phyloP scores from a whole-genome alignment of 768 basidiomycete genomes.

The Leucosporidium scottii region DNA sequence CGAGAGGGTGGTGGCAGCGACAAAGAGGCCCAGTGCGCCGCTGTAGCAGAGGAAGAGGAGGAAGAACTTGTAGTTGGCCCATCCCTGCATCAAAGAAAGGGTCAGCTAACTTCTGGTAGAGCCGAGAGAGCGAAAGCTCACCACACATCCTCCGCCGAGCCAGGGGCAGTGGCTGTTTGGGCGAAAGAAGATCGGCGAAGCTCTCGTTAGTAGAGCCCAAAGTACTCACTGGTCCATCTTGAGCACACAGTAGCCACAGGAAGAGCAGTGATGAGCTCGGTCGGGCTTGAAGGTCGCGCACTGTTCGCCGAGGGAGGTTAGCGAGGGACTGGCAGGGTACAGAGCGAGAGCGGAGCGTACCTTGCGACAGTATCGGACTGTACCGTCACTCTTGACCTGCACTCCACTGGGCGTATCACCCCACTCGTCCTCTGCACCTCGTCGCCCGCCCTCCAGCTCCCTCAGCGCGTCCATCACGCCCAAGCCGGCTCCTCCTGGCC shows the following conservation, averaged over 20 bases:
- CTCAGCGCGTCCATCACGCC: not conserved
- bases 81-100: not conserved
- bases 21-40: slow-evolving; percentile 13
- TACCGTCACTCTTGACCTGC: slow-evolving; percentile 28
- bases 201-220: too few species aligned
- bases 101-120: not conserved
- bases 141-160: slow-evolving; percentile 29
- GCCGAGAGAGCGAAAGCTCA: not conserved
- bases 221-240: slow-evolving; percentile 26
- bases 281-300: slow-evolving; percentile 29
- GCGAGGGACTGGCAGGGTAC: not conserved
- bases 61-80: slow-evolving; percentile 33
- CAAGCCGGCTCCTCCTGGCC: not conserved
- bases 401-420: not conserved
- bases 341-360: not conserved
- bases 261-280: slow-evolving; percentile 30
- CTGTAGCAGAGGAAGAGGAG: slow-evolving; percentile 26
- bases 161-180: slow-evolving; percentile 24
- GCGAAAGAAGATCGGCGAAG: not conserved
- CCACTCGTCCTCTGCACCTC: not conserved
- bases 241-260: slow-evolving; percentile 22
- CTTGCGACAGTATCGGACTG: slow-evolving; percentile 22
- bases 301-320: not conserved
- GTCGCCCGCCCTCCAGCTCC: not conserved
- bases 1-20: slow-evolving; percentile 2